Percentiles rank a stretch among this genome's conserved stretches.
Evolutionary conservation across 805 yeast genomes (phyloP).

Genomic region (Suhomyces kilbournensis): DNA sequence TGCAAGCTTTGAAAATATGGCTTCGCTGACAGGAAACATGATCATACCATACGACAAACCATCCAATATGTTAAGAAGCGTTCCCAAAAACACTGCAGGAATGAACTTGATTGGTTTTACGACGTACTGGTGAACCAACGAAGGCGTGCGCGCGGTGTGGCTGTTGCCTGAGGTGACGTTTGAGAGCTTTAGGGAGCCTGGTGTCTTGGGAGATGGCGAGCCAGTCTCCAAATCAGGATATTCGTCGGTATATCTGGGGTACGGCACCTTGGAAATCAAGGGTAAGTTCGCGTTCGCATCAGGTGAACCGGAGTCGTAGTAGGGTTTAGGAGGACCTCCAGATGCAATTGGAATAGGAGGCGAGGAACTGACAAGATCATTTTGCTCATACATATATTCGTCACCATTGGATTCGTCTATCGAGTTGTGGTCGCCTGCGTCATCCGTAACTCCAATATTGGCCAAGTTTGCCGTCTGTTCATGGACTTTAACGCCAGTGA

Average conservation of each 20-base stretch:
- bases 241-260: conserved; percentile 6
- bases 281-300: conserved; percentile 11
- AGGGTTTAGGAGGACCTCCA: neutral
- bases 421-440: conserved; percentile 5
- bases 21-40: conserved; percentile 85
- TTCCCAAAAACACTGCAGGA: conserved; percentile 86
- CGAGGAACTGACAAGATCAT: conserved; percentile 2
- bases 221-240: conserved; percentile 10
- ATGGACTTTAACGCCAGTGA: conserved; percentile 49
- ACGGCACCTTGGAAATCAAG: conserved; percentile 8
- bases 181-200: neutral
- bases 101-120: conserved; percentile 45
- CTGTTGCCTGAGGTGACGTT: neutral
- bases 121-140: conserved; percentile 2
- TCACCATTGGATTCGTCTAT: conserved; percentile 4
- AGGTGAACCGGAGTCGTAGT: conserved; percentile 1
- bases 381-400: conserved; percentile 2
- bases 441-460: conserved; percentile 49
- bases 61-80: conserved; percentile 81
- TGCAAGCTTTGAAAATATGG: conserved; percentile 72
- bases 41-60: conserved; percentile 97
- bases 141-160: neutral
- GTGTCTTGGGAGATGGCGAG: neutral
- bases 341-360: conserved; percentile 9
- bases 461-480: conserved; percentile 59